Evolutionary conservation across 768 basidiomycete genomes (phyloP), one percentile per base, ranked within the genome.

Genomic region (Lepiota subincarnata): DNA sequence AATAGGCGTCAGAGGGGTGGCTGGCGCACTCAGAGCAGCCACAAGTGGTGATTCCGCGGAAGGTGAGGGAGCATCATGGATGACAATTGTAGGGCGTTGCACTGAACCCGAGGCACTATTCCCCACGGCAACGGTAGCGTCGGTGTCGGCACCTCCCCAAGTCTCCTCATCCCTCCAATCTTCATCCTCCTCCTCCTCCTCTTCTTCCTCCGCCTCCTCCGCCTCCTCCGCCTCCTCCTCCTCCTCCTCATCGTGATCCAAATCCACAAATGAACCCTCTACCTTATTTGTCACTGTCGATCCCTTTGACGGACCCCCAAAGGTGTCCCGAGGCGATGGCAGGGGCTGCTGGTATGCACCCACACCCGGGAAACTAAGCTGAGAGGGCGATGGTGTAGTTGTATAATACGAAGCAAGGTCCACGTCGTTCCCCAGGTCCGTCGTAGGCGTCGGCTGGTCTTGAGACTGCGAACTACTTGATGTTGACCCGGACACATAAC

Each of bases 381-480:
- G 60, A n/a, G 62, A 60, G 16, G 65, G 64, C 37, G 61, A 58
- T 11, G 68, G 66, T 11, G 66, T 64, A 8, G 31, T 41, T 12
- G 40, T 34, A 35, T 50, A 50, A 35, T 42, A 50, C 37, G 48
- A 49, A 18, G 36, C 24, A 37, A 49, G 22, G 24, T 49, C 48
- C 48, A 40, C 6, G 10, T 37, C 35, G 6, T 5, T 12, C 18
- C 31, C 37, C 38, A 28, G 28, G 18, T 22, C 48, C 48, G 72
- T 73, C 14, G 66, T 72, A 13, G 74, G 72, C 40, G 73, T 75
- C 26, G 71, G 68, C 22, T 73, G 66, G 26, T 75, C 75, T 42
- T 70, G 69, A 13, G 72, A 72, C 49, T 62, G 63, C 12, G 74
- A 70, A 56, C 70, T 70, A 6, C 73, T 71, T n/a, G 76, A 74